These are phyloP conservation scores for Neopestalotiopsis sp. DNA, from an alignment of 2,329 filamentous ascomycete species.

Conservation along the genomic window DNA sequence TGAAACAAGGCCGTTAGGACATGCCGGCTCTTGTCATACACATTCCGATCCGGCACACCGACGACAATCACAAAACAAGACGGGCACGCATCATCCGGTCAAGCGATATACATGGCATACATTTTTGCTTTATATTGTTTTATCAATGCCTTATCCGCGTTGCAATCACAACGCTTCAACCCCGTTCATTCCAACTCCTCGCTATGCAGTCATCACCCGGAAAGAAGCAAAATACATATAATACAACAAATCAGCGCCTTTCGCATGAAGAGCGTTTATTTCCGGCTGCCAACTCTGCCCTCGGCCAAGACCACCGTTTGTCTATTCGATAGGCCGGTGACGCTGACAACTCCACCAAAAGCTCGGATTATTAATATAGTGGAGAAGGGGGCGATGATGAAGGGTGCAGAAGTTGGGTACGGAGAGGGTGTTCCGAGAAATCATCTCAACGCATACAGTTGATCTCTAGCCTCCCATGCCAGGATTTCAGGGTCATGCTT, in stretches of 20 bases:
- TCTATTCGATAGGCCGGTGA: constrained; percentile 6
- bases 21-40: not conserved
- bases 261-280: constrained; percentile 7
- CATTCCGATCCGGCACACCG: not conserved
- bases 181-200: constrained; percentile 24
- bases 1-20: not conserved
- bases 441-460: not conserved
- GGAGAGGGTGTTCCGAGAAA: not conserved
- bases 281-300: not conserved
- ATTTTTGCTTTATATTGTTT: not conserved
- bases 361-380: not conserved
- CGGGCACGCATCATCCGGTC: not conserved
- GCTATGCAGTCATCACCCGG: constrained; percentile 28
- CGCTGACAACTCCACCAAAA: not conserved
- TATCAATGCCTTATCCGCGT: not conserved
- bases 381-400: not conserved
- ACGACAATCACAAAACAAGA: no score
- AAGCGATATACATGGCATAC: not conserved
- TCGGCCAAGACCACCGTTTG: not conserved
- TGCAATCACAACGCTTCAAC: not conserved
- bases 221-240: constrained; percentile 25
- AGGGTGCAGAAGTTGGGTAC: not conserved
- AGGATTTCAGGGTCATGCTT: constrained; percentile 11
- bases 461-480: constrained; percentile 9
- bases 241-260: constrained; percentile 20